Percentiles rank a stretch among this genome's conserved stretches.
Evolutionary conservation across 768 basidiomycete species (phyloP).

Genomic region (Hemileccinum rubropunctum): DNA sequence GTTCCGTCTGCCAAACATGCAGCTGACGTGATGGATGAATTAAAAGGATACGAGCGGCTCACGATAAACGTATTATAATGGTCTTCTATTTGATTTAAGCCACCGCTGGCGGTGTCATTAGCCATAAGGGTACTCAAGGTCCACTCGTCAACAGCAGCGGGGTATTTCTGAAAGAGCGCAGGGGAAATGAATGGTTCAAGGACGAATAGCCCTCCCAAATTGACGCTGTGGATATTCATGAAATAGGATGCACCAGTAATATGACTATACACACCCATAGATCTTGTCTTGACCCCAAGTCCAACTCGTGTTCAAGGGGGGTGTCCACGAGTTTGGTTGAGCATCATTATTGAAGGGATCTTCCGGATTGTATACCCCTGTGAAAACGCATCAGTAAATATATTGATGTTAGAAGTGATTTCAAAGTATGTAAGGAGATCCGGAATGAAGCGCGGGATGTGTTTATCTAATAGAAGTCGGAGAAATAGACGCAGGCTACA

Average conservation of each 20-base stretch:
- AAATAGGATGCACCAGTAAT: constrained; percentile 1
- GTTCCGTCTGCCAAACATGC: constrained; percentile 59
- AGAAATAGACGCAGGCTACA: background rate
- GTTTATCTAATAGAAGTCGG: background rate
- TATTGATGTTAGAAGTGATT: background rate
- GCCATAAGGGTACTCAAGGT: constrained; percentile 65
- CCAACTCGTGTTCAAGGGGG: constrained; percentile 75
- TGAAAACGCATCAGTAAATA: constrained; percentile 5
- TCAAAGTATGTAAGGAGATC: background rate
- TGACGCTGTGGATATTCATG: constrained; percentile 43
- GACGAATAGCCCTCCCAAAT: constrained; percentile 73
- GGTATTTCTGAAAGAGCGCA: constrained; percentile 58
- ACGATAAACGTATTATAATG: constrained; percentile 87
- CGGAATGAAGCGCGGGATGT: background rate
- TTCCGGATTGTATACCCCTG: constrained; percentile 65
- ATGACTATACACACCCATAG: constrained; percentile 45
- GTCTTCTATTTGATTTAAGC: constrained; percentile 61
- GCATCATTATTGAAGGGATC: constrained; percentile 78
- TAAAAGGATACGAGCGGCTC: constrained; percentile 27
- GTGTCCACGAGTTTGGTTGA: constrained; percentile 75
- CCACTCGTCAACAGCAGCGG: constrained; percentile 60
- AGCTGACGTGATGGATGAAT: background rate
- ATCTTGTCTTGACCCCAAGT: constrained; percentile 60
- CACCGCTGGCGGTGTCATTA: constrained; percentile 59
- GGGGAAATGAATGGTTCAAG: constrained; percentile 80